phyloP scores from a whole-genome alignment of 257 asterid genomes.

The Solanum boliviense region DNA sequence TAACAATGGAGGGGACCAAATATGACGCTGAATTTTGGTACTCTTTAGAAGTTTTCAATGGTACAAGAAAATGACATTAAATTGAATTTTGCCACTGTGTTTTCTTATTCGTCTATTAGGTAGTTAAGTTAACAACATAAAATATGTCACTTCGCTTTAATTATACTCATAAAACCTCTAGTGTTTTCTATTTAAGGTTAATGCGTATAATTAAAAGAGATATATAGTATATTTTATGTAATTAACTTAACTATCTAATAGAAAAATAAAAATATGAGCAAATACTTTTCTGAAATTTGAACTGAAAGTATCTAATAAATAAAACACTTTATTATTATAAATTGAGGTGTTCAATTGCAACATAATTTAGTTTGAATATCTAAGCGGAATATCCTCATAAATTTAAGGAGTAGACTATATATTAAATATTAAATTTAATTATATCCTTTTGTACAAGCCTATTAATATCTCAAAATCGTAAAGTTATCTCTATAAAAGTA shows the following conservation, averaged over 20 bases:
- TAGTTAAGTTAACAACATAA: background rate
- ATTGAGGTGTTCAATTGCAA: no score
- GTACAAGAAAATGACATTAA: background rate
- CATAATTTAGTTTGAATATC: no score
- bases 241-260: no score
- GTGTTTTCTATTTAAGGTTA: background rate
- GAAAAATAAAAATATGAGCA: background rate
- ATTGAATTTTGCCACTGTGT: background rate
- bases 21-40: background rate
- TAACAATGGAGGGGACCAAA: background rate
- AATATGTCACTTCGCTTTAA: background rate
- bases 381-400: no score
- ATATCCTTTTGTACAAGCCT: background rate
- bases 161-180: background rate
- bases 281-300: no score
- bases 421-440: background rate
- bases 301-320: no score
- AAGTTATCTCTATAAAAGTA: background rate
- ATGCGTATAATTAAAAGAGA: background rate
- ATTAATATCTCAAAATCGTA: background rate
- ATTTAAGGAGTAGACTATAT: background rate
- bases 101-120: background rate
- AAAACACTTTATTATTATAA: no score
- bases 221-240: no score
- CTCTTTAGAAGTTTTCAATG: background rate